Percentiles rank a stretch among this genome's conserved stretches.
These are phyloP conservation scores for Ceratobasidium sp. DNA, from an alignment of 1,284 basidiomycete genomes.

Conservation along the genomic window DNA sequence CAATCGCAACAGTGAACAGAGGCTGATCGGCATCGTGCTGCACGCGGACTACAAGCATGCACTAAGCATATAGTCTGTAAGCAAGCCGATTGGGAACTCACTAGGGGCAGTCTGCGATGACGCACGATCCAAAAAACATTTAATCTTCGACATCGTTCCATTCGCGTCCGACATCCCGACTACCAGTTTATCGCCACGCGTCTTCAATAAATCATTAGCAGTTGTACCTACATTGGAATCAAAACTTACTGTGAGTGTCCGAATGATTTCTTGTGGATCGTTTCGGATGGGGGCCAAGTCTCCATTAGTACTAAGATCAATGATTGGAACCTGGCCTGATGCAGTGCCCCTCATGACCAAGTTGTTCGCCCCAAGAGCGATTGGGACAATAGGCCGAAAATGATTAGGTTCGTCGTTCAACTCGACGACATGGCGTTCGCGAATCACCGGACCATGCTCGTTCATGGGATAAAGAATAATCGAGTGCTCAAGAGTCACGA, in stretches of 20 bases:
- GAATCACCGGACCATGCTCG: neutral
- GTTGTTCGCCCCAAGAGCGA: neutral
- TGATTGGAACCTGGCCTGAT: neutral
- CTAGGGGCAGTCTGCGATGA: neutral
- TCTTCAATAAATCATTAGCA: neutral
- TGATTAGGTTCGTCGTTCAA: neutral
- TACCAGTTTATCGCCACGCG: neutral
- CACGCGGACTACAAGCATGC: neutral
- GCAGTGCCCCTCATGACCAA: neutral
- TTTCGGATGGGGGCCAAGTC: neutral
- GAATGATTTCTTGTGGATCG: constrained; percentile 1
- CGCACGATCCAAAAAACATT: neutral
- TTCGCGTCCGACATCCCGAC: neutral
- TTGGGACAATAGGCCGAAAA: constrained; percentile 1
- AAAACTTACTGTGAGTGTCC: neutral
- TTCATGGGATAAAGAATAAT: neutral
- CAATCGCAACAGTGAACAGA: neutral
- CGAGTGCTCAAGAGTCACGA: constrained; percentile 11
- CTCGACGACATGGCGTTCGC: neutral
- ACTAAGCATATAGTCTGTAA: neutral
- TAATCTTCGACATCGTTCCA: neutral
- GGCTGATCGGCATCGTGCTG: constrained; percentile 3
- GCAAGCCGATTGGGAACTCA: neutral
- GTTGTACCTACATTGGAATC: neutral
- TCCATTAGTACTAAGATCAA: neutral